Conservation (phyloP, 106 monocot species). For the Narthecium ossifragum region DNA sequence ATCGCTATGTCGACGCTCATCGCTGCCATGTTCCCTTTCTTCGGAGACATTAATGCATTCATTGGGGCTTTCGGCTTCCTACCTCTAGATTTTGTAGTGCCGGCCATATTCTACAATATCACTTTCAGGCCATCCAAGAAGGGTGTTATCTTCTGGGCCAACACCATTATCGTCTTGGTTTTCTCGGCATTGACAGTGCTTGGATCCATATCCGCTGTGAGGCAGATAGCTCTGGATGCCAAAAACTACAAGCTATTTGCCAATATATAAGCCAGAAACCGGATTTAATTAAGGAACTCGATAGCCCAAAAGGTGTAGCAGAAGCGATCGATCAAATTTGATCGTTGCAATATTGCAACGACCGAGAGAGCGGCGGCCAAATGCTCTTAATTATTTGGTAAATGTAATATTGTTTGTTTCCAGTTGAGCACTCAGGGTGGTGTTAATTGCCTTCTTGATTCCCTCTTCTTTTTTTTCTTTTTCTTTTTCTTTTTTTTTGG, state of each 20-base stretch:
- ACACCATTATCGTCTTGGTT: constrained; percentile 40
- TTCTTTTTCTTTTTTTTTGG: no score
- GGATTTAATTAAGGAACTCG: no score
- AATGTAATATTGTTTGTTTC: no score
- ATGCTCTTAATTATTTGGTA: no score
- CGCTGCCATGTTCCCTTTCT: constrained; percentile 92
- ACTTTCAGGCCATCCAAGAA: constrained; percentile 62
- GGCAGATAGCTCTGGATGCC: constrained; percentile 43
- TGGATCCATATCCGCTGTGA: constrained; percentile 34
- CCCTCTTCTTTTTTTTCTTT: no score
- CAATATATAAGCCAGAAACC: constrained; percentile 23
- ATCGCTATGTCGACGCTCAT: constrained; percentile 43
- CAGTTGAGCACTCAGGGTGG: no score
- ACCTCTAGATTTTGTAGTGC: constrained; percentile 83
- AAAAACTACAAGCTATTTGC: constrained; percentile 29
- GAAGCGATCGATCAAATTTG: no score
- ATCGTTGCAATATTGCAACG: no score
- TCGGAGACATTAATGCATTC: constrained; percentile 76
- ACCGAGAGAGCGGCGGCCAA: no score
- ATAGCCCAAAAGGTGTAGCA: no score
- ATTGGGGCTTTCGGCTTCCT: constrained; percentile 87
- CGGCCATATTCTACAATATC: constrained; percentile 58
- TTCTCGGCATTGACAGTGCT: constrained; percentile 48
- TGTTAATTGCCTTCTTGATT: no score
- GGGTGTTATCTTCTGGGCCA: constrained; percentile 61